phyloP scores from a whole-genome alignment of 441 rosid species.

The Mallotus japonicus region DNA sequence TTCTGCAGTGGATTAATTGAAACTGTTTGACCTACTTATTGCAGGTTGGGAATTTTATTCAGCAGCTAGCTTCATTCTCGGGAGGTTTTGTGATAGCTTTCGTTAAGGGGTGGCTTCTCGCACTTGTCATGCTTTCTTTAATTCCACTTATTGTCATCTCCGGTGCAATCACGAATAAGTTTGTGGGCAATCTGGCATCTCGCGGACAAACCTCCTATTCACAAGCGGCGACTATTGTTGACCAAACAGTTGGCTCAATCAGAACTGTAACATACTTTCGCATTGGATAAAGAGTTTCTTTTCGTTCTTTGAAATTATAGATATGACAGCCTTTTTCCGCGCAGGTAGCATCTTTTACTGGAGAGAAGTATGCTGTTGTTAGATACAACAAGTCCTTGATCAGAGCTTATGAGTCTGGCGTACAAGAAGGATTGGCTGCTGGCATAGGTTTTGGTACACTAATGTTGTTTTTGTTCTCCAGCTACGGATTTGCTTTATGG shows the following conservation, averaged over 20 bases:
- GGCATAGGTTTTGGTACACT: slow-evolving; percentile 58
- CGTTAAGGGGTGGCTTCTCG: slow-evolving; percentile 67
- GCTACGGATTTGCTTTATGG: slow-evolving; percentile 67
- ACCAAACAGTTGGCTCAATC: slow-evolving; percentile 71
- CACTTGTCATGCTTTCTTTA: slow-evolving; percentile 60
- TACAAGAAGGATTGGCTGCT: slow-evolving; percentile 57
- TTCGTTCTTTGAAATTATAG: not conserved
- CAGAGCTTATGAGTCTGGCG: slow-evolving; percentile 54
- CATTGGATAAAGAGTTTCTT: not conserved
- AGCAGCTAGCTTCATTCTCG: slow-evolving; percentile 54
- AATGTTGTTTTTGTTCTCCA: slow-evolving; percentile 40
- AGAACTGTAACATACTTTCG: slow-evolving; percentile 45
- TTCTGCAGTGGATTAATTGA: not conserved
- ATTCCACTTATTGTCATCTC: slow-evolving; percentile 62
- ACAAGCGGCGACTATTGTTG: slow-evolving; percentile 53
- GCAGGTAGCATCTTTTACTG: slow-evolving; percentile 75
- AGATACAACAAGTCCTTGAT: slow-evolving; percentile 51
- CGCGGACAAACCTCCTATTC: slow-evolving; percentile 67
- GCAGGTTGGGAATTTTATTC: slow-evolving; percentile 74
- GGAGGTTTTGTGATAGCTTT: slow-evolving; percentile 63
- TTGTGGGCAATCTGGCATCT: slow-evolving; percentile 48
- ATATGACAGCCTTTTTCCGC: slow-evolving; percentile 3
- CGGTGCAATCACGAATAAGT: slow-evolving; percentile 44
- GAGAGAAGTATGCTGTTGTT: slow-evolving; percentile 59
- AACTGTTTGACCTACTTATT: not conserved